phyloP scores from a whole-genome alignment of 495 filamentous ascomycete species.

The Entonaema liquescens region DNA sequence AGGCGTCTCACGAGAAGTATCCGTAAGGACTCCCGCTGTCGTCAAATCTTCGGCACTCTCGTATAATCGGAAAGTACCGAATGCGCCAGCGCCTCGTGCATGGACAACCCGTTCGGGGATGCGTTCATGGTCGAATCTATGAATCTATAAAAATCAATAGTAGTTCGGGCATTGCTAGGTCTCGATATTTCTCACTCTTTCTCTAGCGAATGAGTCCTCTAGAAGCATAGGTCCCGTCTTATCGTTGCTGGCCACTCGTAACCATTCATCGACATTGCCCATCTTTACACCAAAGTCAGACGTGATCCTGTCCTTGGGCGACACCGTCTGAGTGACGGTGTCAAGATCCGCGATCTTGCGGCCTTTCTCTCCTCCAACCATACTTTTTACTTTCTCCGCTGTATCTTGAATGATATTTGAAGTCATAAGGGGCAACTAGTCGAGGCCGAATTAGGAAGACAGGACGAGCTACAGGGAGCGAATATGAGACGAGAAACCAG shows the following conservation, averaged over 20 bases:
- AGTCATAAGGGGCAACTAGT: slow-evolving; percentile 17
- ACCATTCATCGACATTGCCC: slow-evolving; percentile 79
- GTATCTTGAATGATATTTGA: slow-evolving; percentile 26
- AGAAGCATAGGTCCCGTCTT: slow-evolving; percentile 75
- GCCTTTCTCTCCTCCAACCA: slow-evolving; percentile 40
- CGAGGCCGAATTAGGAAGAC: not conserved
- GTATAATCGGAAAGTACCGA: slow-evolving; percentile 80
- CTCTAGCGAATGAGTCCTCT: slow-evolving; percentile 82
- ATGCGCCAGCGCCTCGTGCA: slow-evolving; percentile 83
- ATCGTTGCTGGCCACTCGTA: slow-evolving; percentile 68
- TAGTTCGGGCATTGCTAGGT: not conserved
- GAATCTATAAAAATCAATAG: slow-evolving; percentile 18
- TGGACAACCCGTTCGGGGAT: slow-evolving; percentile 85
- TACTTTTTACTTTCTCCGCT: slow-evolving; percentile 36
- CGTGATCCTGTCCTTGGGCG: slow-evolving; percentile 60
- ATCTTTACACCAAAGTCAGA: slow-evolving; percentile 83
- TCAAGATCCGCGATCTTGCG: slow-evolving; percentile 54
- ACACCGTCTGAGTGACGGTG: slow-evolving; percentile 47
- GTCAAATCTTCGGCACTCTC: slow-evolving; percentile 76
- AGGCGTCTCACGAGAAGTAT: slow-evolving; percentile 80
- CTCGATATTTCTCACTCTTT: slow-evolving; percentile 68
- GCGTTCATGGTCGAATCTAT: slow-evolving; percentile 64
- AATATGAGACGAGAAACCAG: not conserved
- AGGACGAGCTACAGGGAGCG: not conserved
- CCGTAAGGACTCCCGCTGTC: slow-evolving; percentile 76